Conservation (phyloP, 441 rosid genomes). For the Aquilaria agallochum region DNA sequence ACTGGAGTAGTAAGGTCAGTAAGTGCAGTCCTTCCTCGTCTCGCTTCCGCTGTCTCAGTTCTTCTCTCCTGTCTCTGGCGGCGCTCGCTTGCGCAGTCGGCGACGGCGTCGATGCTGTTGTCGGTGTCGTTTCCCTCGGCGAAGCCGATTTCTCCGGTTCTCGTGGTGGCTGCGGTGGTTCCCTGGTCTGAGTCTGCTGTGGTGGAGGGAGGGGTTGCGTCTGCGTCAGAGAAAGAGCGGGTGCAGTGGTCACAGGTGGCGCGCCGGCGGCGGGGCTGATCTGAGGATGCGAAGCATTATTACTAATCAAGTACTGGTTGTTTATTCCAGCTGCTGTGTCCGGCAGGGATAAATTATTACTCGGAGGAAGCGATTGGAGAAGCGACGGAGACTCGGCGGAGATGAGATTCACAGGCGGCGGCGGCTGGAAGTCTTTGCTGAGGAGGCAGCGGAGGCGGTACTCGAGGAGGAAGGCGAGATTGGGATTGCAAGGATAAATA, state of each 20-base stretch:
- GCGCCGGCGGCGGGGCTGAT: conserved; percentile 14
- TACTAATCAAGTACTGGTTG: conserved; percentile 21
- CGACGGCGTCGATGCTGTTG: conserved; percentile 14
- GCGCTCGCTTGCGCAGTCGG: conserved; percentile 13
- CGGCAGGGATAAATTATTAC: conserved; percentile 3
- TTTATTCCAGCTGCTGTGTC: conserved; percentile 5
- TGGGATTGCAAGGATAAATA: conserved; percentile 91
- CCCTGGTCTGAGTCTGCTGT: conserved; percentile 12
- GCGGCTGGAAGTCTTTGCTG: not conserved
- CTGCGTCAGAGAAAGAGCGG: conserved; percentile 25
- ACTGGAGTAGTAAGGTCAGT: conserved; percentile 83
- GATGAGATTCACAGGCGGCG: conserved; percentile 4
- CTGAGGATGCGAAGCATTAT: conserved; percentile 17
- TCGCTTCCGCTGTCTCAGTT: conserved; percentile 64
- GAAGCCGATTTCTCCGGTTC: conserved; percentile 41
- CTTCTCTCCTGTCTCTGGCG: conserved; percentile 63
- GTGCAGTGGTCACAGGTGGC: conserved; percentile 20
- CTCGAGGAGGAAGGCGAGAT: conserved; percentile 83
- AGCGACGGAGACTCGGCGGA: conserved; percentile 17
- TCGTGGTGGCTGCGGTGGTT: conserved; percentile 19
- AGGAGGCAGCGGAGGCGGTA: conserved; percentile 75
- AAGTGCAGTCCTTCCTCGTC: conserved; percentile 94
- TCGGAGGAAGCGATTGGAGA: too few relatives aligned
- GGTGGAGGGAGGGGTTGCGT: not conserved
- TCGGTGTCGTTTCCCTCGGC: conserved; percentile 35